A percentile compares a stretch with the other conserved stretches of the same genome.
Evolutionary conservation across 352 stramenopile genomes (phyloP).

Genomic region (Pythium graminicola): DNA sequence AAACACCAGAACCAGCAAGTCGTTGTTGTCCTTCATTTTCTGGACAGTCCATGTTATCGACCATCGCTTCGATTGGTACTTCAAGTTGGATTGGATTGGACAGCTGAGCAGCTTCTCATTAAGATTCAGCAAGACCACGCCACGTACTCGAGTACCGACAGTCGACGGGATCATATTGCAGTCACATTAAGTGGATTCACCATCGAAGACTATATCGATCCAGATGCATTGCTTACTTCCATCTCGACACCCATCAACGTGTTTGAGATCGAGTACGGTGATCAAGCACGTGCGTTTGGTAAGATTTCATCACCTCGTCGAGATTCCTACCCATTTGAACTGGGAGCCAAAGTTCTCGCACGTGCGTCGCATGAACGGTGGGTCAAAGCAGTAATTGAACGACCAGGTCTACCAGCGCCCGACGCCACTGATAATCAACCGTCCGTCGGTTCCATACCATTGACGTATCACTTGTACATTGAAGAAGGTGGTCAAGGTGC

Average conservation of each 20-base stretch:
- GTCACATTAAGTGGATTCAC: conserved; percentile 21
- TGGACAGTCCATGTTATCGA: conserved; percentile 12
- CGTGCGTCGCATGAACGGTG: conserved; percentile 21
- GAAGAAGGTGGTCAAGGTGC: conserved; percentile 6
- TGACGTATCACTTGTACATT: conserved; percentile 10
- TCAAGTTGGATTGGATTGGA: conserved; percentile 21
- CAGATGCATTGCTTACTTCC: conserved; percentile 25
- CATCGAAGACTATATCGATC: conserved; percentile 29
- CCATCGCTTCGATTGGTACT: conserved; percentile 24
- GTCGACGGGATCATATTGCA: conserved; percentile 20
- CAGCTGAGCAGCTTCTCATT: conserved; percentile 36
- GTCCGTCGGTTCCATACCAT: neutral
- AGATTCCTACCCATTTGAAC: conserved; percentile 1
- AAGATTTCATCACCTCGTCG: neutral
- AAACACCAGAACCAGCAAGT: conserved; percentile 28
- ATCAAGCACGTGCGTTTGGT: conserved; percentile 8
- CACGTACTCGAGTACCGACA: conserved; percentile 5
- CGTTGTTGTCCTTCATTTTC: conserved; percentile 34
- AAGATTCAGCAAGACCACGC: conserved; percentile 26
- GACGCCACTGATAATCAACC: neutral
- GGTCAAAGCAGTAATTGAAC: conserved; percentile 22
- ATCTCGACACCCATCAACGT: conserved; percentile 29
- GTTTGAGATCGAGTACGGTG: conserved; percentile 33
- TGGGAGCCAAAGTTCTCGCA: conserved; percentile 5
- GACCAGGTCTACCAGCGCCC: neutral